Evolutionary conservation across 176 grass and related monocot genomes (phyloP).

Genomic region (Areca catechu): DNA sequence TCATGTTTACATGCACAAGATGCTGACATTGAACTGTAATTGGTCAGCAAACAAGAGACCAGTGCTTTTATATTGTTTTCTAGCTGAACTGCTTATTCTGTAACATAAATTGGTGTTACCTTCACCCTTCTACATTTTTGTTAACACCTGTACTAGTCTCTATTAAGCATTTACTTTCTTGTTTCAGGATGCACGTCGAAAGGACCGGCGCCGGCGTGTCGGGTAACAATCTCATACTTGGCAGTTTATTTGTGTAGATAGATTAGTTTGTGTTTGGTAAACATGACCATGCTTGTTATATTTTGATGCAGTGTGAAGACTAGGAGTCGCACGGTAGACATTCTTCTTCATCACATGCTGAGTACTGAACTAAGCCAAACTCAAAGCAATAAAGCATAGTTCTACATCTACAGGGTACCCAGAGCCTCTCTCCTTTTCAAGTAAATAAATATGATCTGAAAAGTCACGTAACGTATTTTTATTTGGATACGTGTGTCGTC

Average conservation of each 20-base stretch:
- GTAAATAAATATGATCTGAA: no score
- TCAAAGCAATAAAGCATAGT: conserved; percentile 34
- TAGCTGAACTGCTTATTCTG: no score
- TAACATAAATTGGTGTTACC: no score
- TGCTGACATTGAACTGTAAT: no score
- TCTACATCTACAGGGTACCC: no score
- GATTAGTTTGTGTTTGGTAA: background rate
- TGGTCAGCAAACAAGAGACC: no score
- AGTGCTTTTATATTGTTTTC: no score
- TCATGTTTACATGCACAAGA: no score
- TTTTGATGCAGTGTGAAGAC: conserved; percentile 38
- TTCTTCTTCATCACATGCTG: conserved; percentile 92
- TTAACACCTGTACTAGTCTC: background rate
- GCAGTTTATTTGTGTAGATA: background rate
- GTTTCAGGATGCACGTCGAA: conserved; percentile 5
- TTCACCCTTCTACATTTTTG: no score
- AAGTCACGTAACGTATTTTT: no score
- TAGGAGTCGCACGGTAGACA: conserved; percentile 66
- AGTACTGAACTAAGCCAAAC: conserved; percentile 59
- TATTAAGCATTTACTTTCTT: background rate
- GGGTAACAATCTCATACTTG: conserved; percentile 10
- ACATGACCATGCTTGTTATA: background rate
- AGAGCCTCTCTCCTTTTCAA: no score
- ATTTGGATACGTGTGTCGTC: no score
- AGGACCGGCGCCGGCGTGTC: background rate